phyloP scores from a whole-genome alignment of 2,329 filamentous ascomycete genomes.

The Stenocarpella maydis region DNA sequence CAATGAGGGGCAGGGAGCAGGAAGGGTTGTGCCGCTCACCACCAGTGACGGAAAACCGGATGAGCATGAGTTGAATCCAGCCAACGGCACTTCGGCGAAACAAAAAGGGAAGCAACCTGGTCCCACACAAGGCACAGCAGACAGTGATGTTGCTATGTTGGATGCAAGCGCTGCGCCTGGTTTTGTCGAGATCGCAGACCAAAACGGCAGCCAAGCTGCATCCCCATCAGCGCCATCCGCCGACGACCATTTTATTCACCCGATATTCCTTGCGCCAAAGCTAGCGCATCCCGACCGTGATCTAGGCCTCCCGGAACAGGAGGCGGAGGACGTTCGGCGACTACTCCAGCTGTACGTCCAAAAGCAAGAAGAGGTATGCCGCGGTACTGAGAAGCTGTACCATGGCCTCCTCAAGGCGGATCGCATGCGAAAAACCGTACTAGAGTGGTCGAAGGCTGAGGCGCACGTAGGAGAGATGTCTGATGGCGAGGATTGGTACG shows the following conservation, averaged over 20 bases:
- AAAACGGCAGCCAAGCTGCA: constrained; percentile 26
- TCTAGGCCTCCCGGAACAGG: constrained; percentile 73
- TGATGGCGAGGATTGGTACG: constrained; percentile 90
- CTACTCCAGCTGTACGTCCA: constrained; percentile 80
- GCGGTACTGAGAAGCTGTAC: constrained; percentile 73
- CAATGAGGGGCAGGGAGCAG: not conserved
- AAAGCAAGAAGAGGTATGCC: constrained; percentile 85
- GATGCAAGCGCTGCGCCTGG: constrained; percentile 4
- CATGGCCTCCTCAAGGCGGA: constrained; percentile 77
- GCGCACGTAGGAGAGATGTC: constrained; percentile 81
- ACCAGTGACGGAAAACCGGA: not conserved
- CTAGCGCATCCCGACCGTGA: constrained; percentile 72
- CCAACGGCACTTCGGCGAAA: constrained; percentile 20
- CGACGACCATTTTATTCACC: constrained; percentile 70
- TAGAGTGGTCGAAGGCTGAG: constrained; percentile 81
- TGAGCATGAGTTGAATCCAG: constrained; percentile 11
- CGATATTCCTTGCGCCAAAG: constrained; percentile 74
- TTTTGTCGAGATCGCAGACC: constrained; percentile 7
- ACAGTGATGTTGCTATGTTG: constrained; percentile 29
- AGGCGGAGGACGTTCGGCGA: constrained; percentile 81
- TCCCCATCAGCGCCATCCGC: constrained; percentile 32
- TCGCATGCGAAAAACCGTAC: constrained; percentile 73
- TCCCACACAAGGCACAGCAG: constrained; percentile 3
- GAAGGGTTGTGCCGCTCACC: not conserved
- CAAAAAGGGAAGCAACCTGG: constrained; percentile 32